These are phyloP conservation scores for Solanum habrochaites DNA, from an alignment of 257 asterid species.

Conservation along the genomic window DNA sequence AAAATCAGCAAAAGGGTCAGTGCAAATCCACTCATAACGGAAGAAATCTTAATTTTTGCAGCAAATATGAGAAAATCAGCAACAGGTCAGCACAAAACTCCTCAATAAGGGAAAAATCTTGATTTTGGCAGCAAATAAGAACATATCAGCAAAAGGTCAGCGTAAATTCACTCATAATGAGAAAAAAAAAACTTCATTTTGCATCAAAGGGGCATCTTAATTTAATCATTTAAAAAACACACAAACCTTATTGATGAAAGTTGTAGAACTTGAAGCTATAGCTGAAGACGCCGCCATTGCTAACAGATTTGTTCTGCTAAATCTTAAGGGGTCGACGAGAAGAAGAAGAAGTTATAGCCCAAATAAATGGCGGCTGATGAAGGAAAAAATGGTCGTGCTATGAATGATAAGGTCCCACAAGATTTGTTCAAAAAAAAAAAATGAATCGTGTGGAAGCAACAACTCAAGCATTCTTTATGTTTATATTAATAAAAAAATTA, in stretches of 20 bases:
- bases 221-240: neutral
- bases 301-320: neutral
- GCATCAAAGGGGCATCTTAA: neutral
- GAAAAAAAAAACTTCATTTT: neutral
- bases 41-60: neutral
- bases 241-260: conserved; percentile 38
- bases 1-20: neutral
- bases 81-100: neutral
- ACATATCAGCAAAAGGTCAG: neutral
- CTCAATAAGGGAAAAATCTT: neutral
- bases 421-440: neutral
- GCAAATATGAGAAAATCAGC: neutral
- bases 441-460: neutral
- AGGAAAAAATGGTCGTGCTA: neutral
- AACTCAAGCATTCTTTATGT: neutral
- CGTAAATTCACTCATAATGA: neutral
- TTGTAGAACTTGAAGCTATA: conserved; percentile 29
- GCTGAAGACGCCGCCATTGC: conserved; percentile 57
- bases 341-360: neutral
- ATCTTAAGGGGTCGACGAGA: neutral
- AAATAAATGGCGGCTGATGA: neutral
- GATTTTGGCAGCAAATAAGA: neutral
- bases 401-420: neutral
- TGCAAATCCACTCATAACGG: neutral
- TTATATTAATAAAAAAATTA: neutral